phyloP scores from a whole-genome alignment of 371 early-diverging fungal genomes.

The Mucor plumbeus region DNA sequence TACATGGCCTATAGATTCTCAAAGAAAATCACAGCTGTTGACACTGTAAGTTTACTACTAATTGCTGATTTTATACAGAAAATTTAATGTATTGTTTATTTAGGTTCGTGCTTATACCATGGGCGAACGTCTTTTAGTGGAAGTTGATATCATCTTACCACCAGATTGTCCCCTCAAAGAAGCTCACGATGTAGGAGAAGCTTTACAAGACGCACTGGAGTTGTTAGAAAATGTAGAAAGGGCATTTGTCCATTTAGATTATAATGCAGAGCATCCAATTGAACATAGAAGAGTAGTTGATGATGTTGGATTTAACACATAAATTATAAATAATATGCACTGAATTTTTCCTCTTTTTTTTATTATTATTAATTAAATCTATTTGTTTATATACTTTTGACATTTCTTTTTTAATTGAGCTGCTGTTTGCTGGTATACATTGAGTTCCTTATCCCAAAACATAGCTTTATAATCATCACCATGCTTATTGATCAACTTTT shows the following conservation, averaged over 20 bases:
- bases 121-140: slow-evolving; percentile 69
- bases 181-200: slow-evolving; percentile 85
- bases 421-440: slow-evolving; percentile 80
- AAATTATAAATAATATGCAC: not conserved
- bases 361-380: not conserved
- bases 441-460: slow-evolving; percentile 87
- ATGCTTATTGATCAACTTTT: slow-evolving; percentile 74
- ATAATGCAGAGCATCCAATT: slow-evolving; percentile 65
- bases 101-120: slow-evolving; percentile 53
- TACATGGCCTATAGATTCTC: slow-evolving; percentile 70
- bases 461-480: slow-evolving; percentile 86
- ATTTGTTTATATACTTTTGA: slow-evolving; percentile 25
- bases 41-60: slow-evolving; percentile 48
- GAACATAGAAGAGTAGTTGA: slow-evolving; percentile 56
- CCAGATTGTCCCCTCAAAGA: slow-evolving; percentile 70
- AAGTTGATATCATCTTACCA: slow-evolving; percentile 82
- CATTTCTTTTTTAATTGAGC: slow-evolving; percentile 79
- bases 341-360: not conserved
- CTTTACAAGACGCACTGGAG: slow-evolving; percentile 76
- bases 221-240: slow-evolving; percentile 73
- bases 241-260: slow-evolving; percentile 85
- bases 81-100: not conserved
- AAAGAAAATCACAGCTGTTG: slow-evolving; percentile 56
- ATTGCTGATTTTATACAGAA: too few species aligned
- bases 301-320: slow-evolving; percentile 29